Conservation (phyloP, 2,329 filamentous ascomycete genomes). For the Bertia moriformis region DNA sequence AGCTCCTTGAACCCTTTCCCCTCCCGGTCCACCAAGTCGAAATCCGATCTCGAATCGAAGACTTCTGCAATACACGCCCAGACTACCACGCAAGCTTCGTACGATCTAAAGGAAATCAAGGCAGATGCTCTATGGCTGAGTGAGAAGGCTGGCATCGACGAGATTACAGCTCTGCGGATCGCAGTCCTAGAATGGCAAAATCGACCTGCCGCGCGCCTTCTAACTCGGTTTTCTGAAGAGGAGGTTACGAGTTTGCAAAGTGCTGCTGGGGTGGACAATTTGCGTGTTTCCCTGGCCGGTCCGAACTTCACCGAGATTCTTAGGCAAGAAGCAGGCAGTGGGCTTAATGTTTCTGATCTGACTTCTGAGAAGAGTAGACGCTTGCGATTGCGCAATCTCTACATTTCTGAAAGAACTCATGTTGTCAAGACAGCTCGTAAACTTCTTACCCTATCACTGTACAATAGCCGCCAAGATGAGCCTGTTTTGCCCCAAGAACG, state of each 20-base stretch:
- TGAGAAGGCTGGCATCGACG: neutral
- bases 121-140: neutral
- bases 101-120: slow-evolving; percentile 1
- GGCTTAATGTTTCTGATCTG: neutral
- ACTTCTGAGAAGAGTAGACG: neutral
- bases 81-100: neutral
- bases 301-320: neutral
- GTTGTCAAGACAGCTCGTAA: neutral
- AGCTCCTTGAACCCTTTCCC: neutral
- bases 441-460: neutral
- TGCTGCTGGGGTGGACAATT: neutral
- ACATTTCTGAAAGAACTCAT: neutral
- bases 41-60: slow-evolving; percentile 1
- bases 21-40: neutral
- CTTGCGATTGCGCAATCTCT: neutral
- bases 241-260: neutral
- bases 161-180: neutral
- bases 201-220: neutral
- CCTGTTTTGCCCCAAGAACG: neutral
- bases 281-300: neutral
- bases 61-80: neutral
- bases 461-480: neutral
- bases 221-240: neutral
- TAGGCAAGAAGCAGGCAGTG: neutral
- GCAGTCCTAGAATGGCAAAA: neutral